Base-by-base conservation (phyloP, 352 stramenopile genomes). In the Phytophthora litchii region DNA sequence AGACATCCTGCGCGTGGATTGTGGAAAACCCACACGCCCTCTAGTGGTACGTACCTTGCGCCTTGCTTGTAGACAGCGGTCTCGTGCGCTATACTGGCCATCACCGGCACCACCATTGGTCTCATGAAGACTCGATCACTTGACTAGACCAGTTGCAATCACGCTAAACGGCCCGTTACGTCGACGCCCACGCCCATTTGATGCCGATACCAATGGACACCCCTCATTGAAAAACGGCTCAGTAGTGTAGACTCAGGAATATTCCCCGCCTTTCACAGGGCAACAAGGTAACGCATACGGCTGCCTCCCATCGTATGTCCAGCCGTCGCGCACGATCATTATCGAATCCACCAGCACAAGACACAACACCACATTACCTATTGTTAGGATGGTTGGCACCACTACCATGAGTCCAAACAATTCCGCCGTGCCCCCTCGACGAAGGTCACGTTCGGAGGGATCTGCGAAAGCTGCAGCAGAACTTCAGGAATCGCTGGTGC, bases 401-500 rank as follows among this genome's bases (percentile, higher is more conserved):
- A 23, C 14, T 11, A 36, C 34, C 0, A 48, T 23, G 17, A 57
- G 16, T 40, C 20, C 16, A 3, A 52, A 51, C 14, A n/a, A 41
- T 14, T 31, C 37, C 2, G 36, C 6, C n/a, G 41, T 67, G 21
- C 13, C 40, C 9, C 27, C 37, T 35, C 47, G 64, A 50, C 35
- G 53, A 44, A 59, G 59, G 6, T 73, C 64, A 9, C 60, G 53
- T 16, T 73, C 64, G 1, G 64, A 69, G 17, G 64, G 59, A 27
- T 40, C 53, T 19, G 37, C 52, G 1, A 64, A 64, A 56, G 51
- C 58, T 4, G 58, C 52, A 8, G 10, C 5, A 16, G 20, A 54
- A 17, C 35, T 60, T 1, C 54, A 56, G 16, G 13, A 41, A 10
- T 54, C 37, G 20, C 29, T 58, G 13, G n/a, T 40, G 4, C 47